Evolutionary conservation across 192 early-diverging fungal genomes (phyloP), one percentile per base, ranked within the genome.

Genomic region (Mortierella hygrophila): DNA sequence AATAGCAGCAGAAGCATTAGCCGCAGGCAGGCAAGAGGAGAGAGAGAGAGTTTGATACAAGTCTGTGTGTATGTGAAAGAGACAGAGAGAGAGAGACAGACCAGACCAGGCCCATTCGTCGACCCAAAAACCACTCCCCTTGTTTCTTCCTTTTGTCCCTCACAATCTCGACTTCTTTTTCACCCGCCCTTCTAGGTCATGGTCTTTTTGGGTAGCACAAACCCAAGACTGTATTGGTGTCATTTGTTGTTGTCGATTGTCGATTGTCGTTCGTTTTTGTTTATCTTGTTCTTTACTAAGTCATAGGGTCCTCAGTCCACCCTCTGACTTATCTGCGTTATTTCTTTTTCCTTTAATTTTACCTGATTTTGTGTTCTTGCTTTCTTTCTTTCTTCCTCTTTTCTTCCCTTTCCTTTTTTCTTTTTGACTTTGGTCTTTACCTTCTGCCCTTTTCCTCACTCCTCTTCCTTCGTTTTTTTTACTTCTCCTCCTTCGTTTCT

Each of bases 51-150:
- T n/a, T n/a, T n/a, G 38, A 40, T 40, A 40, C 38, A 40, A 40
- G 4, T 40, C 11, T 11, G 42, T 11, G 1, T 46, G 44, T 46
- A 46, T 15, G 44, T 46, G 13, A 15, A 2, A 55, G 54, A 23
- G 54, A 21, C 15, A 32, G 1, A 10, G 26, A 13, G 26, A 63
- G 60, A 26, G 26, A 32, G 26, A 29, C 1, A 65, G 60, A 65
- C 60, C 29, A 65, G 60, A 65, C 60, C 60, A 65, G 60, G 60
- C 60, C 60, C 60, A 65, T 65, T 65, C 60, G 60, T 65, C 60
- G n/a, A 29, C 26, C 29, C 60, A 65, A 65, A 65, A 65, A 65
- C 60, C 60, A 65, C 60, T 15, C 60, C 29, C 60, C 29, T 32
- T 60, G 9, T 15, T 63, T 3, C 29, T 65, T 32, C 5, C 26